A percentile compares a stretch with the other conserved stretches of the same genome.
phyloP scores from a whole-genome alignment of 1,139 yeast species.

The Blastobotrys petasosporus region DNA sequence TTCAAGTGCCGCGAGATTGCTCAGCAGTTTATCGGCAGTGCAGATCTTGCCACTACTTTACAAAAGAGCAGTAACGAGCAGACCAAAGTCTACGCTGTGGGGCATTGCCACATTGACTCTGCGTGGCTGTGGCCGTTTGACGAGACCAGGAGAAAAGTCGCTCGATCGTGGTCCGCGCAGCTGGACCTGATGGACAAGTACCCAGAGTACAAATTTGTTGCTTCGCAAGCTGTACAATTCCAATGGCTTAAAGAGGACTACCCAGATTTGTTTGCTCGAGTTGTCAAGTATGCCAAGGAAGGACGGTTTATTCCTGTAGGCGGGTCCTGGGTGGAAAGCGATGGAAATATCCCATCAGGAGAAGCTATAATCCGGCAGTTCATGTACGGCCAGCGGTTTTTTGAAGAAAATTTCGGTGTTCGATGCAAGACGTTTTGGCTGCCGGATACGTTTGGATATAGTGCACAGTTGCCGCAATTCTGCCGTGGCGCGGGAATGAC shows the following conservation, averaged over 20 bases:
- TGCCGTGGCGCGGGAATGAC: slow-evolving; percentile 79
- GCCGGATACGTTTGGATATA: slow-evolving; percentile 96
- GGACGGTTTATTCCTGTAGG: slow-evolving; percentile 87
- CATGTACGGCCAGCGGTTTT: slow-evolving; percentile 84
- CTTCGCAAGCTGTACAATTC: slow-evolving; percentile 93
- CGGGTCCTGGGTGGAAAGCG: slow-evolving; percentile 97
- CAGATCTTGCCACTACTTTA: slow-evolving; percentile 60
- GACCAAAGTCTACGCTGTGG: slow-evolving; percentile 63
- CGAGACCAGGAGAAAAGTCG: slow-evolving; percentile 84
- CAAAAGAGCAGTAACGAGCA: slow-evolving; percentile 19
- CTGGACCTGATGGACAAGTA: slow-evolving; percentile 74
- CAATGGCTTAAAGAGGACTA: slow-evolving; percentile 84
- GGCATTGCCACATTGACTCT: slow-evolving; percentile 94
- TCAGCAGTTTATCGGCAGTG: slow-evolving; percentile 55
- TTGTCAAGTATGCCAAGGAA: slow-evolving; percentile 59
- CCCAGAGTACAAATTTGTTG: slow-evolving; percentile 89
- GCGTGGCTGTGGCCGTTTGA: slow-evolving; percentile 99
- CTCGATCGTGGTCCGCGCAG: slow-evolving; percentile 93
- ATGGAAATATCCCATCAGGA: slow-evolving; percentile 91
- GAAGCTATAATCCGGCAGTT: slow-evolving; percentile 88
- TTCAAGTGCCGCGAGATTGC: slow-evolving; percentile 64
- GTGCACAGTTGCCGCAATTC: slow-evolving; percentile 89
- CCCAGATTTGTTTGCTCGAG: slow-evolving; percentile 63
- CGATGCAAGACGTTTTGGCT: slow-evolving; percentile 80
- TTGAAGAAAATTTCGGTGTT: slow-evolving; percentile 68